Percentiles rank a stretch among this genome's conserved stretches.
phyloP scores from a whole-genome alignment of 495 filamentous ascomycete species.

The Penicillium herquei region DNA sequence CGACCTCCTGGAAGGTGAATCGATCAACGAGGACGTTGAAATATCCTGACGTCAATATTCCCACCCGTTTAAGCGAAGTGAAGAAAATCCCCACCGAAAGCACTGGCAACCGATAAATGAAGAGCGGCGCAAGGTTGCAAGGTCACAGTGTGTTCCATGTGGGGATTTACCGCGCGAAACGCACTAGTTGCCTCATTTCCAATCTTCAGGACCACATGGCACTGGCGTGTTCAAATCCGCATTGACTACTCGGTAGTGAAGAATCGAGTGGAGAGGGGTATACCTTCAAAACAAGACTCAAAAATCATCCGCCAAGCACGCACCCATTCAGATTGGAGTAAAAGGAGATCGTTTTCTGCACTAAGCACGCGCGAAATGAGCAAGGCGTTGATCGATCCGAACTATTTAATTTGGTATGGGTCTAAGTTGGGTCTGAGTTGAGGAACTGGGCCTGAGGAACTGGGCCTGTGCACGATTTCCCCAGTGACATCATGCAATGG shows the following conservation, averaged over 20 bases:
- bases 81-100: too few species aligned
- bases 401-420: slow-evolving; percentile 19
- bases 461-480: slow-evolving; percentile 29
- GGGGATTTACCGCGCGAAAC: not conserved
- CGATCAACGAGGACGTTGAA: too few species aligned
- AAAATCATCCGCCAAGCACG: not conserved
- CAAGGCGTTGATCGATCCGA: slow-evolving; percentile 8
- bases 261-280: too few species aligned
- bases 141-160: not conserved
- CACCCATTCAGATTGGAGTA: not conserved
- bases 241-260: too few species aligned
- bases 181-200: not conserved
- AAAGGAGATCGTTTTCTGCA: slow-evolving; percentile 5
- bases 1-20: too few species aligned
- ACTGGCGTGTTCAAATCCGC: too few species aligned
- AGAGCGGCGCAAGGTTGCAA: too few species aligned
- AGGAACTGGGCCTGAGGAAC: slow-evolving; percentile 6
- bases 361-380: slow-evolving; percentile 14
- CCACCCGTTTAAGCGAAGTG: too few species aligned
- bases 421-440: slow-evolving; percentile 7
- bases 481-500: slow-evolving; percentile 27
- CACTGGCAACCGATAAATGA: too few species aligned
- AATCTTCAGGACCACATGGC: not conserved
- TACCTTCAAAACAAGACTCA: not conserved
- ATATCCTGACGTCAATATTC: too few species aligned